phyloP scores from a whole-genome alignment of 1,284 basidiomycete species.

The Ganoderma resinaceum region DNA sequence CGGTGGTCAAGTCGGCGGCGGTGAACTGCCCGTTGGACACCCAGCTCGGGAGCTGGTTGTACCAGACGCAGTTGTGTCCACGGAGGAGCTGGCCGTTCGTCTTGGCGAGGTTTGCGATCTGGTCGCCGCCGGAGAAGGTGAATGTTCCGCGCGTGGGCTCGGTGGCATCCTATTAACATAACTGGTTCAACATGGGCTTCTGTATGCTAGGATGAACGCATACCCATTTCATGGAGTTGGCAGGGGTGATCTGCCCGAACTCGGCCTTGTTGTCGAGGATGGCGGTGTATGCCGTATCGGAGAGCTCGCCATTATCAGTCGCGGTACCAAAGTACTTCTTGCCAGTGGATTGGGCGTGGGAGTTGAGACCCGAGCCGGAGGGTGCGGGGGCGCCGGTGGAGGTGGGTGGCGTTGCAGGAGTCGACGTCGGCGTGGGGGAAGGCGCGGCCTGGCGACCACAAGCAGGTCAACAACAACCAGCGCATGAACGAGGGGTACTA shows the following conservation, averaged over 20 bases:
- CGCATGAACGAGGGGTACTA: not conserved
- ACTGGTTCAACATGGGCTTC: not conserved
- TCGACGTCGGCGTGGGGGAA: slow-evolving; percentile 15
- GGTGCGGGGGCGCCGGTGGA: slow-evolving; percentile 29
- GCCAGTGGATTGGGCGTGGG: slow-evolving; percentile 55
- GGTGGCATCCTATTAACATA: slow-evolving; percentile 49
- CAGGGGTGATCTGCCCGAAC: slow-evolving; percentile 60
- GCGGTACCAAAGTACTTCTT: slow-evolving; percentile 68
- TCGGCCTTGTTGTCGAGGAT: slow-evolving; percentile 51
- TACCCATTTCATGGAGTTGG: slow-evolving; percentile 67
- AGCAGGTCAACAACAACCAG: not conserved
- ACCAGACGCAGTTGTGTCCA: slow-evolving; percentile 62
- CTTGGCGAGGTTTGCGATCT: slow-evolving; percentile 53
- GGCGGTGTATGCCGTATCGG: slow-evolving; percentile 51
- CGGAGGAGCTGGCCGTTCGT: slow-evolving; percentile 48
- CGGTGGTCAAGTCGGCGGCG: slow-evolving; percentile 49
- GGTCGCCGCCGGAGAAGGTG: slow-evolving; percentile 53
- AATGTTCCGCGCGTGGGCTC: slow-evolving; percentile 57
- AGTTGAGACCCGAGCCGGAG: slow-evolving; percentile 42
- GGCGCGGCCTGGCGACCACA: slow-evolving; percentile 16
- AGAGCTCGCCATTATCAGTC: slow-evolving; percentile 64
- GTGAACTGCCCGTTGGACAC: slow-evolving; percentile 52
- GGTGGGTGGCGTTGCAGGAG: slow-evolving; percentile 11
- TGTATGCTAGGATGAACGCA: slow-evolving; percentile 6
- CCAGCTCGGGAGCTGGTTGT: slow-evolving; percentile 62